A percentile compares a stretch with the other conserved stretches of the same genome.
Conservation (phyloP, 2,329 filamentous ascomycete species). For the Xenoacremonium recifei region DNA sequence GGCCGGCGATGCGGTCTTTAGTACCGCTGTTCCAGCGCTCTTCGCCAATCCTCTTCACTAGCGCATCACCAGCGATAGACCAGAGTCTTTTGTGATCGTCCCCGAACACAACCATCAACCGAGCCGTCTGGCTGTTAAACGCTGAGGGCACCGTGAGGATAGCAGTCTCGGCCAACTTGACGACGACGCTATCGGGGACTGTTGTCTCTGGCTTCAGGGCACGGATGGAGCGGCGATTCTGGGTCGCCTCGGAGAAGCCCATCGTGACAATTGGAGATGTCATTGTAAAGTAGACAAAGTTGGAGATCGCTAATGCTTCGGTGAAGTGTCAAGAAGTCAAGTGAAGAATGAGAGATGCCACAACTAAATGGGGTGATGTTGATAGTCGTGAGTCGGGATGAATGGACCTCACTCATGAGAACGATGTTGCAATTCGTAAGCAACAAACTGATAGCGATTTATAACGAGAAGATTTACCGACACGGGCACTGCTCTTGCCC, state of each 20-base stretch:
- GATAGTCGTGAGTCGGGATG: no score
- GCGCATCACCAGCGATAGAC: constrained; percentile 55
- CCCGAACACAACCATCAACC: constrained; percentile 62
- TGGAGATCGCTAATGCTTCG: no score
- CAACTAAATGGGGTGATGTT: no score
- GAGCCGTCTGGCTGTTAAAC: constrained; percentile 70
- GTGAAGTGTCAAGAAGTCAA: no score
- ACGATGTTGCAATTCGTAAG: no score
- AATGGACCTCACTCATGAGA: no score
- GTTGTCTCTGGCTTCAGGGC: constrained; percentile 43
- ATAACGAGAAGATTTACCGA: no score
- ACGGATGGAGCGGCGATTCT: constrained; percentile 50
- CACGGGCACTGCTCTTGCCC: no score
- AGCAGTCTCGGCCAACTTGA: constrained; percentile 45
- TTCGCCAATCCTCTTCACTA: constrained; percentile 48
- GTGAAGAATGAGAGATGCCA: no score
- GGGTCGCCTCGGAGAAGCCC: constrained; percentile 34
- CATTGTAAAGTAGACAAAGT: no score
- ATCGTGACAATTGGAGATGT: no score
- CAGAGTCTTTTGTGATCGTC: constrained; percentile 66
- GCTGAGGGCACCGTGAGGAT: constrained; percentile 57
- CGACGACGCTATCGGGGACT: constrained; percentile 46
- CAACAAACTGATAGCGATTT: no score
- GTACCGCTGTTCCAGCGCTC: constrained; percentile 6
- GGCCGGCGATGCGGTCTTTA: constrained; percentile 22